Evolutionary conservation across 192 early-diverging fungal genomes (phyloP), one percentile per base, ranked within the genome.

Genomic region (Tieghemiomyces parasiticus): DNA sequence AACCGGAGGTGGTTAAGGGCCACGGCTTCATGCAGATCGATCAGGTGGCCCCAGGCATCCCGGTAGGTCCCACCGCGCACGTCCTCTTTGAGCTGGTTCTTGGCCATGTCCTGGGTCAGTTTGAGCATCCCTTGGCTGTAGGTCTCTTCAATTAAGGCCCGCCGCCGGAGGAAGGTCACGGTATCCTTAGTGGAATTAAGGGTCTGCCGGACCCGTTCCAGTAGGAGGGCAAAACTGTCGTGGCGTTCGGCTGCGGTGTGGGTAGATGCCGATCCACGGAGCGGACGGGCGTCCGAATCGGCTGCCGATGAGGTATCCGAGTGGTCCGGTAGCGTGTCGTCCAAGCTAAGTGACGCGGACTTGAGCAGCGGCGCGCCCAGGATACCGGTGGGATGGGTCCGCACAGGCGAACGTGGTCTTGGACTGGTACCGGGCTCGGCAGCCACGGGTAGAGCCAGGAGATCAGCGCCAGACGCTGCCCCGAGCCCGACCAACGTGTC

Each of bases 91-190:
- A 81, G 74, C 68, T 75, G 78, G 20, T 72, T 60, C 63, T 82
- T 82, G 30, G 74, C 71, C 58, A 78, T 74, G 47, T 63, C 66
- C 29, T 82, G 84, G 9, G 83, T 77, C 0, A 94, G 71, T 61
- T 91, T 92, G 34, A 81, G 71, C 74, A 97, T 76, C 44, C 76
- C 72, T 44, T 82, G 75, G 25, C 83, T 87, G 67, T 98, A 95
- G 38, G 94, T 89, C 53, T 91, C 92, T 64, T 98, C 95, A 35
- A 95, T 85, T 4, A 73, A 64, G 1, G 95, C 89, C n/a, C 95
- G 80, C 60, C 83, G 90, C 61, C 86, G 89, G 20, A 98, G 71
- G 61, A 97, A 95, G 0, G 66, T 52, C 2, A 81, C 73, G 14
- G 84, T 73, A 61, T 97, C 67, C 61, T 75, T 75, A 63, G 69